These are phyloP conservation scores for Salix suchowensis DNA, from an alignment of 345 rosid species.

Conservation along the genomic window DNA sequence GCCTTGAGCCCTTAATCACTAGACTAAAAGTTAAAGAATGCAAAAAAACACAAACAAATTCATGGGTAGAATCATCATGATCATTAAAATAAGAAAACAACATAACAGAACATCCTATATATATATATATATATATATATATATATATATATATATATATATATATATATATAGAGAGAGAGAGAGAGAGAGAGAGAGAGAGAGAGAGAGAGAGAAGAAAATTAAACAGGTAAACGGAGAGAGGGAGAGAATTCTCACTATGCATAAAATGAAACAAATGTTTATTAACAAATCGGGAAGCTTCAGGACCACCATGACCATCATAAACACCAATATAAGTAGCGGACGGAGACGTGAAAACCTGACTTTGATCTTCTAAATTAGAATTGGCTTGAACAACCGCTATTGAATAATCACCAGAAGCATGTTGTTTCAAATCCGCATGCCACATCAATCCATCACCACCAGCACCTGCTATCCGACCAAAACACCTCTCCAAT, in stretches of 20 bases:
- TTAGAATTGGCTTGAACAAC: conserved; percentile 85
- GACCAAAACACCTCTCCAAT: conserved; percentile 65
- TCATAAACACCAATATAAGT: conserved; percentile 90
- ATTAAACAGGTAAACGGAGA: background rate
- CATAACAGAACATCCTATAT: background rate
- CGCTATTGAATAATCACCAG: conserved; percentile 91
- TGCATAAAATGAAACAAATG: conserved; percentile 75
- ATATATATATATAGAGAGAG: too few species aligned
- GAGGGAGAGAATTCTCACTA: conserved; percentile 35
- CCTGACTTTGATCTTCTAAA: conserved; percentile 91
- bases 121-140: too few species aligned
- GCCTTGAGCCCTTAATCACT: background rate
- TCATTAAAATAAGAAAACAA: background rate
- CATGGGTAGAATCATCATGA: background rate
- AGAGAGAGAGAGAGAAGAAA: too few species aligned
- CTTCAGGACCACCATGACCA: conserved; percentile 98
- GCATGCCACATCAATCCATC: conserved; percentile 80
- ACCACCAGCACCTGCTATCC: conserved; percentile 40
- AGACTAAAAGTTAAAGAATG: background rate
- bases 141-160: too few species aligned
- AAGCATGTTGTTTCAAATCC: conserved; percentile 72
- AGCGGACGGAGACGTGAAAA: conserved; percentile 62
- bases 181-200: too few species aligned
- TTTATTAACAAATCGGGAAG: conserved; percentile 81
- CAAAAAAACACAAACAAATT: background rate